Evolutionary conservation across 2,329 filamentous ascomycete genomes (phyloP), one percentile per base, ranked within the genome.

Genomic region (Aureobasidium zeae): DNA sequence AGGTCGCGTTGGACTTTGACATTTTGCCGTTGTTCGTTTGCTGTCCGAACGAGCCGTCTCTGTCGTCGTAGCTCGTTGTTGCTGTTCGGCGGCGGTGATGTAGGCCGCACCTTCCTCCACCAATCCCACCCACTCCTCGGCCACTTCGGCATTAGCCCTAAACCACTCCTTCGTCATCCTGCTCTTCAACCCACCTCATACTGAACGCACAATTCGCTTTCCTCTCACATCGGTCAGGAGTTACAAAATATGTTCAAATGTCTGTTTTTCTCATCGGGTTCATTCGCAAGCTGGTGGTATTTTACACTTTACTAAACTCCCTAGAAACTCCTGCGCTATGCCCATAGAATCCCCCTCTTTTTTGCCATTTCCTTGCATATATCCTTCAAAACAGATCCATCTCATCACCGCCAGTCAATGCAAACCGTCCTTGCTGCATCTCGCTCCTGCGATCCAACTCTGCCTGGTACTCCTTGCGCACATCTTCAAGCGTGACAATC

Each of bases 371-470:
- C 12, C 30, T 11, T 9, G 34, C 20, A 10, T 15, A 26, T 17
- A 10, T 8, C 9, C 19, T 24, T 43, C 25, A 47, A 17, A 43
- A 35, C 32, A 47, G 26, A 11, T 45, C 46, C 46, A 48, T 45
- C 15, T 35, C 65, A 48, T 63, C 67, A 13, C 53, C 61, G 1
- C 52, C 64, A 29, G 65, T 71, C 58, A 95, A 85, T 12, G 83
- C 83, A 70, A 93, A 95, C 58, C 93, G 79, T 46, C 93, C 87
- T 57, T 85, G 84, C 64, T 91, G 81, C 60, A 95, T 87, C 42
- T 85, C 83, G 41, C 83, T 85, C 53, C 91, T 82, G 50, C 86
- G 75, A 64, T 98, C 91, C 57, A 98, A 67, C 63, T 96, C 87
- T 17, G 76, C 77, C 64, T 94, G 85, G 61, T 95, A 98, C 59